phyloP scores from a whole-genome alignment of 805 yeast species.

The Lipomyces yamanashiensis region DNA sequence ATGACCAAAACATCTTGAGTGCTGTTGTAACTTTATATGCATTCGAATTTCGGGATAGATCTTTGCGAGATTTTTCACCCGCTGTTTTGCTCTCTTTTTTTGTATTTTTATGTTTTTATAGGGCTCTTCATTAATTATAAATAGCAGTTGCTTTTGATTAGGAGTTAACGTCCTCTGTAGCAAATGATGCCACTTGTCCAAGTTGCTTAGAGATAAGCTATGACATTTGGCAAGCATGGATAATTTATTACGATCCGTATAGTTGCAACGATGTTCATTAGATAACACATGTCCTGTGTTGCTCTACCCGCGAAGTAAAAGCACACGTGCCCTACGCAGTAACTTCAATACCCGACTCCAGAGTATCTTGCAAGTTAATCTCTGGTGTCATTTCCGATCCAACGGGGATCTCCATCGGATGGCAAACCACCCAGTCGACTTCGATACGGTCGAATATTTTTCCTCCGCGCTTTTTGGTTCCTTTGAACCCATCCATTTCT shows the following conservation, averaged over 20 bases:
- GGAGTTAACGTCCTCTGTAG: too few relatives aligned
- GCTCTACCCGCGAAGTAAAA: too few relatives aligned
- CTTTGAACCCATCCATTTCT: constrained; percentile 70
- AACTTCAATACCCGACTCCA: not conserved
- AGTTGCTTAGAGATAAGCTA: too few relatives aligned
- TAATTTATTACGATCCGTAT: not conserved
- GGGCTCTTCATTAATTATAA: too few relatives aligned
- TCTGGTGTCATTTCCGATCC: not conserved
- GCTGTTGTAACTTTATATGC: not conserved
- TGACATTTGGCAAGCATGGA: too few relatives aligned
- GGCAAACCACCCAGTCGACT: constrained; percentile 46
- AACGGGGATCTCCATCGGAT: constrained; percentile 13
- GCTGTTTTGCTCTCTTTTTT: not conserved
- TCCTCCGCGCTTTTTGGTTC: constrained; percentile 59
- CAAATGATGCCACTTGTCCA: too few relatives aligned
- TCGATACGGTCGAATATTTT: constrained; percentile 58
- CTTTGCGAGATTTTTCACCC: not conserved
- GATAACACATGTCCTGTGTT: not conserved
- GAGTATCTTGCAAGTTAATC: not conserved
- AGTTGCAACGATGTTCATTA: not conserved
- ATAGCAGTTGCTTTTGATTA: too few relatives aligned
- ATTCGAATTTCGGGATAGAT: not conserved
- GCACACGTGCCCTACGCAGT: too few relatives aligned
- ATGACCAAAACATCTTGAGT: not conserved
- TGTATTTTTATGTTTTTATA: not conserved